phyloP scores from a whole-genome alignment of 768 basidiomycete species.

The Auricularia auricula-judae region DNA sequence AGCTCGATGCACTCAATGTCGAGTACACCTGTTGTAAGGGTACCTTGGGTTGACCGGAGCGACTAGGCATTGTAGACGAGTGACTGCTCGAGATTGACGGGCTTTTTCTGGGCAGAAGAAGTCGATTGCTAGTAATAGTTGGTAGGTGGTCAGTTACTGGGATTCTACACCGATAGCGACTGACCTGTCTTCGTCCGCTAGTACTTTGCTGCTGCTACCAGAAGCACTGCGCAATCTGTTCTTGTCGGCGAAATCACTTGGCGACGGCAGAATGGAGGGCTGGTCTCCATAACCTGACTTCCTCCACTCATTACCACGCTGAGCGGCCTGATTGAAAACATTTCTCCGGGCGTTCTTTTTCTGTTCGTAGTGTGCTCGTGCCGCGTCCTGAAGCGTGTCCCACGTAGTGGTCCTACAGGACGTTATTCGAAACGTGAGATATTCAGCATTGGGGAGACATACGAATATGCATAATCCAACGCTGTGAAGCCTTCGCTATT shows the following conservation, averaged over 20 bases:
- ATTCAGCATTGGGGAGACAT: slow-evolving; percentile 21
- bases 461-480: slow-evolving; percentile 89
- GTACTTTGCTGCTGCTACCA: slow-evolving; percentile 25
- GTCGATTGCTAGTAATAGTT: too few relatives aligned
- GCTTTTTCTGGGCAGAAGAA: background rate
- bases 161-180: background rate
- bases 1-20: background rate
- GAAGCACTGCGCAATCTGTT: slow-evolving; percentile 64
- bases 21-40: slow-evolving; percentile 1
- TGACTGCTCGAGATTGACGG: background rate
- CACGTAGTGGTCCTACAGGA: slow-evolving; percentile 51
- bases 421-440: slow-evolving; percentile 3
- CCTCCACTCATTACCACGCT: slow-evolving; percentile 51
- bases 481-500: slow-evolving; percentile 91
- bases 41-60: background rate
- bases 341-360: slow-evolving; percentile 67
- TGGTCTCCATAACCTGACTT: slow-evolving; percentile 27
- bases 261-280: slow-evolving; percentile 35
- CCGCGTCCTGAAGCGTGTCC: slow-evolving; percentile 73
- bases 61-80: background rate
- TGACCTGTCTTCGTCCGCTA: background rate
- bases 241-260: slow-evolving; percentile 23
- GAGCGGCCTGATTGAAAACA: slow-evolving; percentile 64
- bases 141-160: too few relatives aligned
- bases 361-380: slow-evolving; percentile 63